Conservation (phyloP, 2,329 filamentous ascomycete genomes). For the Aspergillus luchuensis region DNA sequence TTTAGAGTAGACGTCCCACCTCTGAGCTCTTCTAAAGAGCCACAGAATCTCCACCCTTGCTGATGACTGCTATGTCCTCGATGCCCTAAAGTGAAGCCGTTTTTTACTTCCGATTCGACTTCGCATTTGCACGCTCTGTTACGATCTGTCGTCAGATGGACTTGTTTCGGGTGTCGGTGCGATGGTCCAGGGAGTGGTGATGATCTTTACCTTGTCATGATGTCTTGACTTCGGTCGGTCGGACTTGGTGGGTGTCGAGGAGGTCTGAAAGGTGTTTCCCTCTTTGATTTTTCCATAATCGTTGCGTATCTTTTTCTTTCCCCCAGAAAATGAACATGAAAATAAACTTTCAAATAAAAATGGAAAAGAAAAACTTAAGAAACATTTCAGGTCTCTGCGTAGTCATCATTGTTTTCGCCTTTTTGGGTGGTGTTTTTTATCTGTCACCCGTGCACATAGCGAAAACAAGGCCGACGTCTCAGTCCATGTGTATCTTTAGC, state of each 20-base stretch:
- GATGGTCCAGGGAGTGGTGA: slow-evolving; percentile 83
- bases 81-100: slow-evolving; percentile 82
- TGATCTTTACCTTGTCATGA: slow-evolving; percentile 81
- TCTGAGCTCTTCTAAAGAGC: slow-evolving; percentile 92
- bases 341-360: too few relatives aligned
- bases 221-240: slow-evolving; percentile 76
- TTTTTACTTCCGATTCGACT: slow-evolving; percentile 51
- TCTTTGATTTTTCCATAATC: too few relatives aligned
- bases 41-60: slow-evolving; percentile 90
- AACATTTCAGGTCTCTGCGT: too few relatives aligned
- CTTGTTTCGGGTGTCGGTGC: slow-evolving; percentile 39
- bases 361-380: too few relatives aligned
- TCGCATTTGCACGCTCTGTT: slow-evolving; percentile 17
- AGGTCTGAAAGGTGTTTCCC: slow-evolving; percentile 86
- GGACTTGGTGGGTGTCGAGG: slow-evolving; percentile 79
- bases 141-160: slow-evolving; percentile 21
- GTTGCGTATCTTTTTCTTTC: too few relatives aligned
- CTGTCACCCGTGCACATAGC: too few relatives aligned
- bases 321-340: too few relatives aligned
- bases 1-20: slow-evolving; percentile 94
- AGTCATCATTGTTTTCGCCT: too few relatives aligned
- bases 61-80: slow-evolving; percentile 87
- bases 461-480: too few relatives aligned
- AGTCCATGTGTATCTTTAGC: too few relatives aligned
- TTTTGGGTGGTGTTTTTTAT: too few relatives aligned